phyloP scores from a whole-genome alignment of 139 green algal genomes.

The Coelastrella sp. region DNA sequence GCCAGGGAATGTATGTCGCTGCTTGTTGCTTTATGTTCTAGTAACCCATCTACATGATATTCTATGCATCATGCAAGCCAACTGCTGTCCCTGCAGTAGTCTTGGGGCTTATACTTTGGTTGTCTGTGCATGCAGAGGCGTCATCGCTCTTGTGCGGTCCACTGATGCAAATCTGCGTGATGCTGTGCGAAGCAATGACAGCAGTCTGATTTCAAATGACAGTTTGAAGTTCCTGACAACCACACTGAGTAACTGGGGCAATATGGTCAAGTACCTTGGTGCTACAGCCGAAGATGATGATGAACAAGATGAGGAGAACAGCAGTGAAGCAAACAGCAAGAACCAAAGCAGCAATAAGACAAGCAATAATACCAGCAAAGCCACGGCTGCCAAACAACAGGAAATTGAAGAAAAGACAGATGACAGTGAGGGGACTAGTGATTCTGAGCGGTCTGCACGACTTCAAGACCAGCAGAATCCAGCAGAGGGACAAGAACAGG shows the following conservation, averaged over 20 bases:
- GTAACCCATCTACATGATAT: no score
- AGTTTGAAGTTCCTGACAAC: constrained; percentile 12
- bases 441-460: background rate
- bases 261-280: constrained; percentile 18
- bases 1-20: no score
- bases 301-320: background rate
- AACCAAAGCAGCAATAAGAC: background rate
- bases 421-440: no score
- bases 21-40: no score
- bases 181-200: constrained; percentile 24
- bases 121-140: no score
- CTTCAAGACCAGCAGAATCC: background rate
- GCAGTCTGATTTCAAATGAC: constrained; percentile 1
- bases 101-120: no score
- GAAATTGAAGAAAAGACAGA: background rate
- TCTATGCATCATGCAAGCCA: no score
- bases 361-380: background rate
- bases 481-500: background rate
- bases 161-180: constrained; percentile 6
- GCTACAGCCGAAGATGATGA: background rate
- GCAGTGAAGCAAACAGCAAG: background rate
- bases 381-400: no score
- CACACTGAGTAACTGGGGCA: constrained; percentile 32
- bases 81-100: no score
- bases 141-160: constrained; percentile 15